Evolutionary conservation across 129 eudicot genomes (phyloP), one percentile per base, ranked within the genome.

Genomic region (Rutidosis leptorrhynchoides): DNA sequence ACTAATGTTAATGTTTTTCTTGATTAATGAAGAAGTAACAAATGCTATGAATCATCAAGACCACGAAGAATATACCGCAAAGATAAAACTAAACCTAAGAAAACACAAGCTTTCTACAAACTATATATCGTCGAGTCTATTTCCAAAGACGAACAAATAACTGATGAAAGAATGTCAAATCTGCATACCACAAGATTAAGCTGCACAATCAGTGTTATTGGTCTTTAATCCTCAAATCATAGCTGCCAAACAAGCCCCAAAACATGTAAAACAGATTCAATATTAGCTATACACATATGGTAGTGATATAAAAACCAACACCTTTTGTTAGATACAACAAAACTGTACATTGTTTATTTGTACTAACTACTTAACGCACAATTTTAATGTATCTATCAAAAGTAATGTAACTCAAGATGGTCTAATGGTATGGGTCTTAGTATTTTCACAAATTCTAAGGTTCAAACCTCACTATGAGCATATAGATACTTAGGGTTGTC

Each of bases 231-330:
- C 64, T 78, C 74, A 49, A 70, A 51, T 11, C 29, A 33, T 45
- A 57, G 74, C 83, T 78, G 81, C 73, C 62, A 72, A 70, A 74
- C 6, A 53, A 70, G 5, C 16, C n/a, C n/a, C n/a, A n/a, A n/a
- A n/a, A n/a, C n/a, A n/a, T n/a, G n/a, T n/a, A n/a, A 37, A 60
- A 35, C 35, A 42, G 3, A 42, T 26, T 58, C 49, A 45, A 15
- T 46, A 19, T 60, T 25, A 52, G 12, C 32, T 37, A 42, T 40
- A 35, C 3, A 7, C 56, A 45, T 45, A 46, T 10, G 10, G 6
- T 5, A n/a, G n/a, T n/a, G n/a, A n/a, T n/a, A n/a, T n/a, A n/a
- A n/a, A n/a, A n/a, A n/a, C n/a, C n/a, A n/a, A n/a, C n/a, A n/a
- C n/a, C n/a, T n/a, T n/a, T n/a, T n/a, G n/a, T n/a, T n/a, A n/a